A percentile compares a stretch with the other conserved stretches of the same genome.
These are phyloP conservation scores for Wickerhamiella cacticola DNA, from an alignment of 805 yeast genomes.

Conservation along the genomic window DNA sequence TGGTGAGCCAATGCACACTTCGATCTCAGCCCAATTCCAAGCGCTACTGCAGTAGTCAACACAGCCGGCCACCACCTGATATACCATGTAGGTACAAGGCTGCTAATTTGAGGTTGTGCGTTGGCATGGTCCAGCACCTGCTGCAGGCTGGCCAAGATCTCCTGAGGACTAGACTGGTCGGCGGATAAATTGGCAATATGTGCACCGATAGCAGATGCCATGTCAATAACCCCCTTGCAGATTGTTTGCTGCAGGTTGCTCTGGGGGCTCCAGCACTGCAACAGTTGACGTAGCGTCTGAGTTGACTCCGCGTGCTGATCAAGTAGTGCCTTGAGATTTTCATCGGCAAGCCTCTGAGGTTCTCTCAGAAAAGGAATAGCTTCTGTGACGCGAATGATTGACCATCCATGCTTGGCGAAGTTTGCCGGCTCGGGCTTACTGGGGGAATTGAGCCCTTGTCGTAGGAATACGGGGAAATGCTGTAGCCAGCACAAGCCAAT, in stretches of 20 bases:
- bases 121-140: constrained; percentile 14
- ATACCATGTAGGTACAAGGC: constrained; percentile 18
- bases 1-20: constrained; percentile 47
- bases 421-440: constrained; percentile 4
- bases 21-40: constrained; percentile 34
- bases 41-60: constrained; percentile 30
- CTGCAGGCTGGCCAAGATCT: constrained; percentile 16
- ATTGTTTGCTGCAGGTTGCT: not conserved
- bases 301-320: constrained; percentile 12
- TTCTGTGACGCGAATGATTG: not conserved
- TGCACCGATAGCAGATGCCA: constrained; percentile 12
- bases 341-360: constrained; percentile 1
- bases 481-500: constrained; percentile 18
- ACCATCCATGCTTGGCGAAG: constrained; percentile 2
- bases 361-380: not conserved
- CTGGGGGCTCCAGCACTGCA: constrained; percentile 10
- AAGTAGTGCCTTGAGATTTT: not conserved
- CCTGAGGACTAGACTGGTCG: constrained; percentile 13
- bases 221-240: not conserved
- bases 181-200: no score
- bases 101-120: not conserved
- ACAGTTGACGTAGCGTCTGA: constrained; percentile 15
- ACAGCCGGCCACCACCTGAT: constrained; percentile 59
- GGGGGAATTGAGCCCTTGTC: not conserved
- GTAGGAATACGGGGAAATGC: constrained; percentile 13